A percentile compares a stretch with the other conserved stretches of the same genome.
phyloP scores from a whole-genome alignment of 2,329 filamentous ascomycete species.

The Balansia obtecta region DNA sequence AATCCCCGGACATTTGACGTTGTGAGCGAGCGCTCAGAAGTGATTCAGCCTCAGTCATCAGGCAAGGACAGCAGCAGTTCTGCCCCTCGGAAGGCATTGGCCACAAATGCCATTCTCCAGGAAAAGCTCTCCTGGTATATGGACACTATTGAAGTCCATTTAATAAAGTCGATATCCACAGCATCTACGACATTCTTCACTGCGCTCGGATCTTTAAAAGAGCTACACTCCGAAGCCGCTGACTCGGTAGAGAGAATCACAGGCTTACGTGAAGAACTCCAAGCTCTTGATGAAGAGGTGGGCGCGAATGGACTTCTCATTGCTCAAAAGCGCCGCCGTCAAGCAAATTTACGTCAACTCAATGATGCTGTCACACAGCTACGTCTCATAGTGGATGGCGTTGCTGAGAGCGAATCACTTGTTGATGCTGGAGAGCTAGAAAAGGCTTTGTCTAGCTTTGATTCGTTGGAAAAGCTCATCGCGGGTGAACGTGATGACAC shows the following conservation, averaged over 20 bases:
- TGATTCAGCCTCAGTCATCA: constrained; percentile 58
- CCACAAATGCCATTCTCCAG: constrained; percentile 92
- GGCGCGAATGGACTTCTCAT: constrained; percentile 75
- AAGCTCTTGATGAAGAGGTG: constrained; percentile 74
- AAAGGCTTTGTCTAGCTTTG: constrained; percentile 64
- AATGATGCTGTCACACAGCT: constrained; percentile 76
- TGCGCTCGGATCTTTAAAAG: constrained; percentile 77
- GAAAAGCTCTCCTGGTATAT: constrained; percentile 99
- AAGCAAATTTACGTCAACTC: constrained; percentile 74
- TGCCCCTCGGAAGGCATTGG: constrained; percentile 68
- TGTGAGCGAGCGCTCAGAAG: constrained; percentile 89
- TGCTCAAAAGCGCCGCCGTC: constrained; percentile 66
- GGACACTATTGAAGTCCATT: constrained; percentile 95
- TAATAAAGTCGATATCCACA: constrained; percentile 91
- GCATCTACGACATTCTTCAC: constrained; percentile 96
- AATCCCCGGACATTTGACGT: constrained; percentile 95
- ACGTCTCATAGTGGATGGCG: constrained; percentile 60
- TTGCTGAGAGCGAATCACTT: constrained; percentile 64
- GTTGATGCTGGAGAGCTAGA: constrained; percentile 80
- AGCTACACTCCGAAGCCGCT: constrained; percentile 83
- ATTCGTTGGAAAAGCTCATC: constrained; percentile 67
- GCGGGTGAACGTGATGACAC: constrained; percentile 48
- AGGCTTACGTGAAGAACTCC: constrained; percentile 63
- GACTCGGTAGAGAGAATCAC: constrained; percentile 85
- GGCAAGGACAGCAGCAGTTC: constrained; percentile 50